A percentile compares a stretch with the other conserved stretches of the same genome.
phyloP scores from a whole-genome alignment of 176 grass and related monocot genomes.

The Hordeum marinum region DNA sequence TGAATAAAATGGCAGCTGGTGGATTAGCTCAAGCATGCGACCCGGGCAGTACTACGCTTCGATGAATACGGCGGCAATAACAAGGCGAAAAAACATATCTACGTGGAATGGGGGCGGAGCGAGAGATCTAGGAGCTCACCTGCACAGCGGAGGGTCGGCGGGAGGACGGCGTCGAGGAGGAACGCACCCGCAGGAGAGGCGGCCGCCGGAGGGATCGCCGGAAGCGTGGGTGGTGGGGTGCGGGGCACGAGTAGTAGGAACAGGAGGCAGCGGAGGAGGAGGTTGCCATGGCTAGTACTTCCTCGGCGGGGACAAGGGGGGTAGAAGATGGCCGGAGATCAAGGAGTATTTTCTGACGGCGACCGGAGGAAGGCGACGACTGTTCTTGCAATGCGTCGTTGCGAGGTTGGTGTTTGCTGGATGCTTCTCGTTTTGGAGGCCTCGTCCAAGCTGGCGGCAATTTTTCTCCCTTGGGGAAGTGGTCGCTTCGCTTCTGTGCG shows the following conservation, averaged over 20 bases:
- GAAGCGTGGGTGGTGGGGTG: constrained; percentile 10
- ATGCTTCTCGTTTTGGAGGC: neutral
- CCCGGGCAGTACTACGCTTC: neutral
- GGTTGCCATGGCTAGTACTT: neutral
- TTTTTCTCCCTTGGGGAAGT: neutral
- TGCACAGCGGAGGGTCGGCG: neutral
- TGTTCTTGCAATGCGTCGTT: neutral
- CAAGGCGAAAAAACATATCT: neutral
- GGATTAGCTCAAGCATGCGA: neutral
- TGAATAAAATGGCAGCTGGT: neutral
- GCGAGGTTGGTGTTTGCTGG: neutral
- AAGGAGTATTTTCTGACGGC: neutral
- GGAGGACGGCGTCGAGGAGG: neutral
- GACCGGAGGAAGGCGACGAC: neutral
- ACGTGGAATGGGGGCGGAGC: neutral
- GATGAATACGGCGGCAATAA: neutral
- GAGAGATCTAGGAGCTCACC: constrained; percentile 30
- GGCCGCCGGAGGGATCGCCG: constrained; percentile 19
- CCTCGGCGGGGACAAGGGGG: neutral
- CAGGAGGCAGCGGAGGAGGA: neutral
- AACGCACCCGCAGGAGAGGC: neutral
- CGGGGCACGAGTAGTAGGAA: neutral
- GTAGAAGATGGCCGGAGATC: neutral
- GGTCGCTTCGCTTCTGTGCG: no score
- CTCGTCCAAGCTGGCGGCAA: neutral